Percentiles rank a stretch among this genome's conserved stretches.
Evolutionary conservation across 1,284 basidiomycete genomes (phyloP).

Genomic region (Apiotrichum mycotoxinovorans): DNA sequence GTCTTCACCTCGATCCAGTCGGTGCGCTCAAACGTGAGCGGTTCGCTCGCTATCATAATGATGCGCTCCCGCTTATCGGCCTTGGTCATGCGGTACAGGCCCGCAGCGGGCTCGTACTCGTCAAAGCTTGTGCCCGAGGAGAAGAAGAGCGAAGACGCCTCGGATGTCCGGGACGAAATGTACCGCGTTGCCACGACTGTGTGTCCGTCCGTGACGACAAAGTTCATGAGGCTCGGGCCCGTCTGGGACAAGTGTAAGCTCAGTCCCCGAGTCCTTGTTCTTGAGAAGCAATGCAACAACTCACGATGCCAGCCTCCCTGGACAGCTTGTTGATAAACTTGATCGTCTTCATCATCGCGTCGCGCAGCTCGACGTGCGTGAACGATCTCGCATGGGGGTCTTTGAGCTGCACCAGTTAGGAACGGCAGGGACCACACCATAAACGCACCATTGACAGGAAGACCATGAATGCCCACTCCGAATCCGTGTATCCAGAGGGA

Average conservation of each 20-base stretch:
- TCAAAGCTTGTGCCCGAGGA: conserved; percentile 91
- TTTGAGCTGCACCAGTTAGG: conserved; percentile 59
- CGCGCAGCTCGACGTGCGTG: conserved; percentile 48
- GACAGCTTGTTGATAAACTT: conserved; percentile 69
- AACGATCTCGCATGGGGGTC: conserved; percentile 63
- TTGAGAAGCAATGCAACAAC: conserved; percentile 11
- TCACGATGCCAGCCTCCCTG: conserved; percentile 67
- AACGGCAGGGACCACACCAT: too few relatives aligned
- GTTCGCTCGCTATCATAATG: conserved; percentile 89
- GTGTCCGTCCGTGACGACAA: conserved; percentile 90
- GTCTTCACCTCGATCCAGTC: conserved; percentile 85
- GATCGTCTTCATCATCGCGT: conserved; percentile 85
- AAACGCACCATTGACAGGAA: conserved; percentile 71
- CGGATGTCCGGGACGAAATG: conserved; percentile 83
- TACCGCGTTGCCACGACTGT: conserved; percentile 92
- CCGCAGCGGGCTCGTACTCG: conserved; percentile 71
- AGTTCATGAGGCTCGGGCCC: conserved; percentile 89
- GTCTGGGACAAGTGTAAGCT: conserved; percentile 14
- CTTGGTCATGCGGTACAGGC: conserved; percentile 92
- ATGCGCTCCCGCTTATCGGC: conserved; percentile 83
- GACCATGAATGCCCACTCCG: conserved; percentile 91
- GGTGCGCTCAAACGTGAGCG: conserved; percentile 76
- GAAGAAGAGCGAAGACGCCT: conserved; percentile 94
- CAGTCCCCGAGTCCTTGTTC: too few relatives aligned
- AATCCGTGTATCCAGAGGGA: conserved; percentile 91